These are phyloP conservation scores for Wickerhamomyces sp. DNA, from an alignment of 1,139 yeast genomes.

Conservation along the genomic window DNA sequence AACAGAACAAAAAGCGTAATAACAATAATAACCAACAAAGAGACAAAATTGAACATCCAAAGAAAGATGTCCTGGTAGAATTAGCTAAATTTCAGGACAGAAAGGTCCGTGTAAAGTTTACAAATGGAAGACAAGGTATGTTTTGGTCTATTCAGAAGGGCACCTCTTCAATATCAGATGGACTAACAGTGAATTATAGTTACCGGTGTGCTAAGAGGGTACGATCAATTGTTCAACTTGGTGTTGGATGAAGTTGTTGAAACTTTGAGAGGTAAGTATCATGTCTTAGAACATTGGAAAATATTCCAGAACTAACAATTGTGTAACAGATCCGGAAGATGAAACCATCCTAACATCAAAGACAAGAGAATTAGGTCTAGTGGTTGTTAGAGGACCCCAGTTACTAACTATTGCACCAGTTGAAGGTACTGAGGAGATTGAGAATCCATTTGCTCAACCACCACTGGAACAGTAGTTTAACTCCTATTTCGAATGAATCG, in stretches of 20 bases:
- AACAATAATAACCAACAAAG: constrained; percentile 28
- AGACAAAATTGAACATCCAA: constrained; percentile 63
- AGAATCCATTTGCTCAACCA: constrained; percentile 48
- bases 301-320: not conserved
- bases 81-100: constrained; percentile 73
- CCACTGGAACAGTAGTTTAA: not conserved
- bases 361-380: constrained; percentile 65
- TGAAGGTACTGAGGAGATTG: constrained; percentile 76
- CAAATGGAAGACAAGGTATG: constrained; percentile 70
- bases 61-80: constrained; percentile 85
- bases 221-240: constrained; percentile 88
- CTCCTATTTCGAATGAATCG: too few relatives aligned
- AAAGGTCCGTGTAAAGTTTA: constrained; percentile 69
- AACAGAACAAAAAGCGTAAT: constrained; percentile 19
- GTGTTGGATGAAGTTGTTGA: constrained; percentile 85
- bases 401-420: constrained; percentile 78
- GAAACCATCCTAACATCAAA: constrained; percentile 43
- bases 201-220: constrained; percentile 77
- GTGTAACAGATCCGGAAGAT: constrained; percentile 56
- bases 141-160: not conserved
- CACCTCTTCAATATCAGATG: not conserved
- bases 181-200: constrained; percentile 34
- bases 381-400: constrained; percentile 84
- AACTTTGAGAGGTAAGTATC: constrained; percentile 45
- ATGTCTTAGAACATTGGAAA: not conserved